phyloP scores from a whole-genome alignment of 2,329 filamentous ascomycete species.

The Fusarium pininemorale region DNA sequence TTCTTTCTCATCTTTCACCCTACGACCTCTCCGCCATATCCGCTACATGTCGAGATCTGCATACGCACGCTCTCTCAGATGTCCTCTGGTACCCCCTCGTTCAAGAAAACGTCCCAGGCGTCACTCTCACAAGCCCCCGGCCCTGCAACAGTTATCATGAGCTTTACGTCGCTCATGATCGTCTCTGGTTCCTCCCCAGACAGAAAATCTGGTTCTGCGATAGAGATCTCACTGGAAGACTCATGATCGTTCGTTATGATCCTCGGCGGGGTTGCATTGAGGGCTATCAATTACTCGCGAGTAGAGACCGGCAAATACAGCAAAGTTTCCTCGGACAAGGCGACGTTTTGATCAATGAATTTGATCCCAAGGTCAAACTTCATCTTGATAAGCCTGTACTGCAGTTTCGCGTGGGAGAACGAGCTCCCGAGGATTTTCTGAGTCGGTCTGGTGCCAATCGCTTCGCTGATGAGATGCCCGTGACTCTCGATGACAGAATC shows the following conservation, averaged over 20 bases:
- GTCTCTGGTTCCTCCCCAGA: constrained; percentile 84
- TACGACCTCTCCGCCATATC: constrained; percentile 69
- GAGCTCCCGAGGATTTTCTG: not conserved
- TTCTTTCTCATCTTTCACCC: constrained; percentile 73
- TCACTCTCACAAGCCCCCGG: constrained; percentile 60
- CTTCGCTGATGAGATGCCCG: constrained; percentile 62
- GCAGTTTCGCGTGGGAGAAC: constrained; percentile 55
- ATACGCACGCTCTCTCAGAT: constrained; percentile 70
- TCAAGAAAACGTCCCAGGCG: constrained; percentile 71
- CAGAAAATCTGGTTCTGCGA: constrained; percentile 90
- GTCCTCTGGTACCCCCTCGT: constrained; percentile 77
- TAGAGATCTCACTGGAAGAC: constrained; percentile 73
- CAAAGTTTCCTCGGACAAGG: constrained; percentile 72
- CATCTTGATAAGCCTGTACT: constrained; percentile 80
- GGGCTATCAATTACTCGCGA: constrained; percentile 78
- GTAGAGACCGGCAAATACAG: constrained; percentile 63
- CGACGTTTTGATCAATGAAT: constrained; percentile 75
- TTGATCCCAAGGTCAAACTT: constrained; percentile 74
- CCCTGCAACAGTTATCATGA: constrained; percentile 73
- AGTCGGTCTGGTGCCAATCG: constrained; percentile 45
- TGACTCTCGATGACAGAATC: constrained; percentile 57
- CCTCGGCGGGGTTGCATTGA: constrained; percentile 78
- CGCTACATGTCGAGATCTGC: constrained; percentile 69
- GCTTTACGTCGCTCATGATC: constrained; percentile 78
- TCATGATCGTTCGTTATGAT: constrained; percentile 82